Conservation (phyloP, 371 early-diverging fungal genomes). For the Mucor indicus region DNA sequence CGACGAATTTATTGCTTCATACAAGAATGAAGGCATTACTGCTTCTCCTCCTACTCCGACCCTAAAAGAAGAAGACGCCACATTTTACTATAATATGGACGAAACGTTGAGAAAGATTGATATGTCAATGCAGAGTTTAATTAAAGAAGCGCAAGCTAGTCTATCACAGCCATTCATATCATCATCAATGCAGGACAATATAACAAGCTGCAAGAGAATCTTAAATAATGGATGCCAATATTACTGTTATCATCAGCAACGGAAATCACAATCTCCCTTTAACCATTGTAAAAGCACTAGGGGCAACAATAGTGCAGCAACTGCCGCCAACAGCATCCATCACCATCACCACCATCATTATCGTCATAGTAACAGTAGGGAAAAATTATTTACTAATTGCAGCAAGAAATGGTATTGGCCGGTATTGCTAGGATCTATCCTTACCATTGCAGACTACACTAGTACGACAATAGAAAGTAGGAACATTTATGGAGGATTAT, state of each 20-base stretch:
- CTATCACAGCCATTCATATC: background rate
- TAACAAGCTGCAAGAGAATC: background rate
- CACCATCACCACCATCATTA: background rate
- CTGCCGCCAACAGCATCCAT: background rate
- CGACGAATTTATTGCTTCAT: no score
- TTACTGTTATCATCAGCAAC: background rate
- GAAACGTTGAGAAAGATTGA: conserved; percentile 15
- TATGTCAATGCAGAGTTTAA: conserved; percentile 6
- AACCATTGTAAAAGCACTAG: background rate
- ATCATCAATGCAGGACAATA: no score
- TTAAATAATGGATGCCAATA: background rate
- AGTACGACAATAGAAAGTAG: no score
- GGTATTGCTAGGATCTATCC: no score
- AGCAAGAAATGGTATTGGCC: no score
- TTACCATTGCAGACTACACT: no score
- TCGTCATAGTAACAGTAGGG: no score
- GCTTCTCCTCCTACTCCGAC: no score
- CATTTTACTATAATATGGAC: background rate
- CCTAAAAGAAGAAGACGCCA: no score
- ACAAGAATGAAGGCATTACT: no score
- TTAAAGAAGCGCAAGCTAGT: conserved; percentile 16
- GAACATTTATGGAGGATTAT: no score
- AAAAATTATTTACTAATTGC: no score
- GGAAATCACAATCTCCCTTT: background rate
- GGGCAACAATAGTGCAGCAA: background rate